Base-by-base conservation (phyloP, 2,329 filamentous ascomycete species). In the Calonectria montana region DNA sequence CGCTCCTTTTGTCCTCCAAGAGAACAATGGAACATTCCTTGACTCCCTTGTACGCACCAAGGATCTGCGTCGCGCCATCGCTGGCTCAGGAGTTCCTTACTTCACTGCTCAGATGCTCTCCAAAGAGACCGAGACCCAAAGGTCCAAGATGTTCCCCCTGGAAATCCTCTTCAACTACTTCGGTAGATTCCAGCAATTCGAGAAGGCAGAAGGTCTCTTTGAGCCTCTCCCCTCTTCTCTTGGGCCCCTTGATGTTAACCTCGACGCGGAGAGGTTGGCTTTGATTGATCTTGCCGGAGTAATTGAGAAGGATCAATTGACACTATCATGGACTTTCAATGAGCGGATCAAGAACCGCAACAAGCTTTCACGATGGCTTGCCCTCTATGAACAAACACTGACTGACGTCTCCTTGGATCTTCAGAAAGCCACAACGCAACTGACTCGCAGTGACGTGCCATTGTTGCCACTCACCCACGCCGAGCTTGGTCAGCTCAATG, bases 371-470 rank as follows among this genome's bases (percentile, higher is more conserved):
- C 21, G 53, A 39, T 59, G 53, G 53, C 15, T 59, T 1, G 53
- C 53, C 2, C 25, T 59, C 31, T 59, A 59, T 18, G 53, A 59
- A 12, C 53, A 59, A 12, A 59, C 53, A 16, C 29, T 59, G 12
- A 59, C 53, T 25, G 53, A 59, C 18, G 53, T 59, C 16, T 31
- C 31, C 0, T 15, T 31, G 25, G 53, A 59, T 16, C 53, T 59
- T 15, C 53, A 59, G 7, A 59, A 59, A 15, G 31, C 53, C 15
- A 59, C 53, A 2, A 59, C 53, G 8, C 53, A 59, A 12, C 35
- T 59, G 8, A 59, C 53, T 10, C 35, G 53, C 21, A 59, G 53
- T 6, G 53, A 59, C 18, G 86, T 88, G n/a, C 84, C 87, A 0
- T 75, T 87, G 1, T 29, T 77, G 0, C 74, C 73, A 0, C 64